Conservation (phyloP, 2,329 filamentous ascomycete species). For the Teratosphaeria pseudoeucalypti region DNA sequence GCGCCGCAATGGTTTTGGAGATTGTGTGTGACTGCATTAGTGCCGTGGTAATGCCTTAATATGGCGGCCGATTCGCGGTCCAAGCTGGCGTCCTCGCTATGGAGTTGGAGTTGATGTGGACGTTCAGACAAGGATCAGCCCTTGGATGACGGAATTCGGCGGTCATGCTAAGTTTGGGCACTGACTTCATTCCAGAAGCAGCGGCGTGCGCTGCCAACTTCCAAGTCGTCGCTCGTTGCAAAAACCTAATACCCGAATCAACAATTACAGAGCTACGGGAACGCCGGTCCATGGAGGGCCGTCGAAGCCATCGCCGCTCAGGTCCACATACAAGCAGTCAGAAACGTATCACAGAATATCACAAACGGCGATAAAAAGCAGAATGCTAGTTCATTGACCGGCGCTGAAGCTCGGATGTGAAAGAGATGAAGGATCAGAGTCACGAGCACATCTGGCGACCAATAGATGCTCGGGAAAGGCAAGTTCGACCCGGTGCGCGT, state of each 20-base stretch:
- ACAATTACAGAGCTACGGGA: not conserved
- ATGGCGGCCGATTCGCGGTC: not conserved
- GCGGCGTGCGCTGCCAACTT: not conserved
- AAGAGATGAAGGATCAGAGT: not conserved
- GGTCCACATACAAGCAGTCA: not conserved
- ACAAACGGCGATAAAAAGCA: not conserved
- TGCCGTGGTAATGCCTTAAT: not conserved
- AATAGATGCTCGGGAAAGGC: not conserved
- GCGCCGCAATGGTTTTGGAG: not conserved
- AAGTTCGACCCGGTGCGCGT: not conserved
- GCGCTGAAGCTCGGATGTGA: not conserved
- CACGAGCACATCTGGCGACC: not conserved
- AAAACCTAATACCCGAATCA: not conserved
- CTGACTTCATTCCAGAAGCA: not conserved
- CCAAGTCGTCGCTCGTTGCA: not conserved
- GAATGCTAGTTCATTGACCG: not conserved
- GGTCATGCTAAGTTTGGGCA: not conserved
- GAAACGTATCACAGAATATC: not conserved
- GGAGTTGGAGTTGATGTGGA: not conserved
- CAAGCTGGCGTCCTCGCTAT: not conserved
- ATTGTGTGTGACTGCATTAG: not conserved
- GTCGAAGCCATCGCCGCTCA: not conserved
- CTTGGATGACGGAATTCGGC: not conserved
- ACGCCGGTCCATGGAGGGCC: not conserved
- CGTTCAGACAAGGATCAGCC: not conserved